Evolutionary conservation across 1,284 basidiomycete species (phyloP), one percentile per base, ranked within the genome.

Genomic region (Ceratobasidium sp.): DNA sequence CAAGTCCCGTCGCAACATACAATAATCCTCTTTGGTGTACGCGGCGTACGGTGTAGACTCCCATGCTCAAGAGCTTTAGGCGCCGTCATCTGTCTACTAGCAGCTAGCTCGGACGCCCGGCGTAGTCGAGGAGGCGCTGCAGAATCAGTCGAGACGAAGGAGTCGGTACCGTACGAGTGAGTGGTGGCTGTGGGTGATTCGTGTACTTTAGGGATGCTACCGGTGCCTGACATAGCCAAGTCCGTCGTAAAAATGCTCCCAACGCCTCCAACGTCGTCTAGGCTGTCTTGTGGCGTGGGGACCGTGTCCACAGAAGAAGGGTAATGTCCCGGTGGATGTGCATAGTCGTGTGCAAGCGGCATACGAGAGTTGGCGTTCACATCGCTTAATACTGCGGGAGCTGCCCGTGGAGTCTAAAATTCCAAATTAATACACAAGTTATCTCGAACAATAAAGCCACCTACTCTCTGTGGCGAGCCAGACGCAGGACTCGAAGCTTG

Each of bases 31-130:
- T 72, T 72, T 15, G 69, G 69, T 8, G 69, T 72, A 33, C 69
- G 29, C 27, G 53, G 45, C 4, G 19, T 17, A 41, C 69, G 69
- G 22, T 72, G 69, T 45, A 22, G 14, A 24, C 69, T 72, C 7
- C 69, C 69, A 47, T 72, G 69, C 48, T 72, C 69, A 7, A 72
- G 57, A n/a, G 69, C 69, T 51, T 72, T 72, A 5, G 69, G 69
- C 15, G 69, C 69, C 24, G 51, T 60, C 69, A 72, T 72, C 29
- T 72, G 69, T 11, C 69, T 44, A 33, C 69, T 72, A 7, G 69
- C 56, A 15, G 57, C 56, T 22, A 72, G 51, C 57, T 72, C 69
- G 17, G 69, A 72, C 9, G 41, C 44, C 24, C 69, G 69, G 11
- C 69, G 69, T n/a, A 59, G 44, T 1, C 69, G 69, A 31, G 69